Evolutionary conservation across 441 rosid genomes (phyloP).

Genomic region (Cnidoscolus chayamansa): DNA sequence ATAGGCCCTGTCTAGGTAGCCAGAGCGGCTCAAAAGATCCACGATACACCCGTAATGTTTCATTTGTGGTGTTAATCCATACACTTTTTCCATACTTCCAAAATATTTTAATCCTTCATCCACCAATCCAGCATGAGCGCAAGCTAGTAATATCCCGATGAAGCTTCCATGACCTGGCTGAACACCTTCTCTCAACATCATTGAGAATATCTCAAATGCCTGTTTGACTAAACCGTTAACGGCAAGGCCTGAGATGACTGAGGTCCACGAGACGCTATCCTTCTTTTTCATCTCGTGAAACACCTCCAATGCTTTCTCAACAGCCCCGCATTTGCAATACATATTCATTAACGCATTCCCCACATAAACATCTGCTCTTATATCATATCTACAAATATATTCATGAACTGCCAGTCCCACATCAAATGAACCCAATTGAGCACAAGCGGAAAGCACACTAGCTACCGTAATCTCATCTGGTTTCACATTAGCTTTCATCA

Average conservation of each 20-base stretch:
- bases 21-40: constrained; percentile 48
- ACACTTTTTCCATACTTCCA: constrained; percentile 36
- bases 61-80: constrained; percentile 41
- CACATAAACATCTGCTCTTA: constrained; percentile 43
- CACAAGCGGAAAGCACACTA: constrained; percentile 55
- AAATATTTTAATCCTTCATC: constrained; percentile 49
- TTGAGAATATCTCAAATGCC: constrained; percentile 40
- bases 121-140: constrained; percentile 52
- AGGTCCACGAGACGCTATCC: constrained; percentile 53
- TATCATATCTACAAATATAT: constrained; percentile 35
- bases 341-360: constrained; percentile 54
- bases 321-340: constrained; percentile 59
- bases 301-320: constrained; percentile 43
- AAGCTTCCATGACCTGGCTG: constrained; percentile 49
- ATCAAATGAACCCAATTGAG: constrained; percentile 48
- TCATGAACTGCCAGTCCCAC: constrained; percentile 47
- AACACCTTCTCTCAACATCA: constrained; percentile 41
- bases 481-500: constrained; percentile 30
- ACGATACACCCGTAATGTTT: constrained; percentile 60
- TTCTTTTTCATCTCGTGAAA: constrained; percentile 42
- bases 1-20: constrained; percentile 44
- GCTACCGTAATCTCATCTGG: constrained; percentile 56
- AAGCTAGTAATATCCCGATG: constrained; percentile 50
- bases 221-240: constrained; percentile 37
- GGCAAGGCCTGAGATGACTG: constrained; percentile 54